A percentile compares a stretch with the other conserved stretches of the same genome.
Evolutionary conservation across 2,329 filamentous ascomycete genomes (phyloP).

Genomic region (Epichloe scottii): DNA sequence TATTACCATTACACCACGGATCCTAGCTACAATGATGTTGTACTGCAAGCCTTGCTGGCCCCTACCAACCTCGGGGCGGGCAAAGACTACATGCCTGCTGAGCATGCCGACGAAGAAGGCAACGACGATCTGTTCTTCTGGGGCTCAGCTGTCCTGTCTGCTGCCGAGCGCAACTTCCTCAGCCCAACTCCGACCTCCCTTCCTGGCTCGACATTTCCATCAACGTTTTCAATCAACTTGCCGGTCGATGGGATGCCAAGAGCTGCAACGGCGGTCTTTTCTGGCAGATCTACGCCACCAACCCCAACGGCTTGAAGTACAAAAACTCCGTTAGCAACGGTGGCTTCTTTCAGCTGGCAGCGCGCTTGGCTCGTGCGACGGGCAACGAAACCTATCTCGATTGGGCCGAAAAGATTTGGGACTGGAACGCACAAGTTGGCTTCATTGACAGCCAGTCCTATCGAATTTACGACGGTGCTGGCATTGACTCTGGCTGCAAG

Average conservation of each 20-base stretch:
- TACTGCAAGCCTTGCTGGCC: constrained; percentile 45
- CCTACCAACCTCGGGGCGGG: constrained; percentile 42
- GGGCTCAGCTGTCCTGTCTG: constrained; percentile 54
- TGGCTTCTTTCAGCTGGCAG: constrained; percentile 70
- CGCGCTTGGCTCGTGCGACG: constrained; percentile 59
- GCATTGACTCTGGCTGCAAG: constrained; percentile 39
- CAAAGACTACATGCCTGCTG: constrained; percentile 46
- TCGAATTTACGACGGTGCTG: constrained; percentile 51
- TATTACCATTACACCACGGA: constrained; percentile 58
- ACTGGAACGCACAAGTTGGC: constrained; percentile 47
- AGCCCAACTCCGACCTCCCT: constrained; percentile 42
- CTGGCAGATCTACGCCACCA: constrained; percentile 72
- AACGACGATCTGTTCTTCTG: constrained; percentile 70
- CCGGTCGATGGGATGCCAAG: constrained; percentile 54
- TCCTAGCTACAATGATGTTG: constrained; percentile 44
- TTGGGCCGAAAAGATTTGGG: constrained; percentile 55
- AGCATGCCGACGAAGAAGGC: constrained; percentile 47
- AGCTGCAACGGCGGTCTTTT: constrained; percentile 60
- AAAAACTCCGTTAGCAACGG: constrained; percentile 76
- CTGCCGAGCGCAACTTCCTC: constrained; percentile 55
- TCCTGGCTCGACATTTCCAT: constrained; percentile 54
- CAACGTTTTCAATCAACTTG: constrained; percentile 63
- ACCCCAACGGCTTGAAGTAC: constrained; percentile 64
- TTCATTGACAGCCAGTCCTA: constrained; percentile 40
- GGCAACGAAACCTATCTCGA: constrained; percentile 52